These are phyloP conservation scores for Biscogniauxia marginata DNA, from an alignment of 2,329 filamentous ascomycete species.

Conservation along the genomic window DNA sequence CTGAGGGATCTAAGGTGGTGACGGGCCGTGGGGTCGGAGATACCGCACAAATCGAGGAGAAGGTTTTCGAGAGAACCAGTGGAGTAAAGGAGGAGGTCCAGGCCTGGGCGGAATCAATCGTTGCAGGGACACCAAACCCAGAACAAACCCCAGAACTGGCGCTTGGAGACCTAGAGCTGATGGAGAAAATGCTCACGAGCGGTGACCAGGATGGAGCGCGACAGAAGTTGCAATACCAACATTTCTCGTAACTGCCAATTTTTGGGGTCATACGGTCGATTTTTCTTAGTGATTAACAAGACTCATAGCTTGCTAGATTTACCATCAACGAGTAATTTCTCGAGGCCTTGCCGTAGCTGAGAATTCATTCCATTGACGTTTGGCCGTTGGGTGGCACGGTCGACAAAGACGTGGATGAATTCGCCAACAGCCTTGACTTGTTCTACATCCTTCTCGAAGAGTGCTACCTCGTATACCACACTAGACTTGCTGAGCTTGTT, in stretches of 20 bases:
- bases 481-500: constrained; percentile 82
- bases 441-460: constrained; percentile 75
- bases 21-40: constrained; percentile 35
- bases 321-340: constrained; percentile 47
- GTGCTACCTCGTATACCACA: constrained; percentile 83
- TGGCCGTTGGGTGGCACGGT: constrained; percentile 69
- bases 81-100: constrained; percentile 60
- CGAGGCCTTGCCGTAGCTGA: constrained; percentile 57
- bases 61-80: constrained; percentile 48
- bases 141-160: constrained; percentile 57
- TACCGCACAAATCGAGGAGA: constrained; percentile 40
- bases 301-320: constrained; percentile 27
- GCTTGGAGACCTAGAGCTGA: constrained; percentile 58
- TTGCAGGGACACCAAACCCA: constrained; percentile 46
- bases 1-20: constrained; percentile 44
- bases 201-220: constrained; percentile 42
- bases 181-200: constrained; percentile 51
- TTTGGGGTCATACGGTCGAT: constrained; percentile 3
- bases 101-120: constrained; percentile 57
- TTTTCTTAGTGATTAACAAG: too few relatives aligned
- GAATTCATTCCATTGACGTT: constrained; percentile 61
- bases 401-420: constrained; percentile 87
- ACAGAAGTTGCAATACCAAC: constrained; percentile 41
- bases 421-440: constrained; percentile 80
- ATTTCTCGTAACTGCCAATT: constrained; percentile 11